Percentiles rank a stretch among this genome's conserved stretches.
These are phyloP conservation scores for Cordyceps militaris DNA, from an alignment of 2,329 filamentous ascomycete genomes.

Conservation along the genomic window DNA sequence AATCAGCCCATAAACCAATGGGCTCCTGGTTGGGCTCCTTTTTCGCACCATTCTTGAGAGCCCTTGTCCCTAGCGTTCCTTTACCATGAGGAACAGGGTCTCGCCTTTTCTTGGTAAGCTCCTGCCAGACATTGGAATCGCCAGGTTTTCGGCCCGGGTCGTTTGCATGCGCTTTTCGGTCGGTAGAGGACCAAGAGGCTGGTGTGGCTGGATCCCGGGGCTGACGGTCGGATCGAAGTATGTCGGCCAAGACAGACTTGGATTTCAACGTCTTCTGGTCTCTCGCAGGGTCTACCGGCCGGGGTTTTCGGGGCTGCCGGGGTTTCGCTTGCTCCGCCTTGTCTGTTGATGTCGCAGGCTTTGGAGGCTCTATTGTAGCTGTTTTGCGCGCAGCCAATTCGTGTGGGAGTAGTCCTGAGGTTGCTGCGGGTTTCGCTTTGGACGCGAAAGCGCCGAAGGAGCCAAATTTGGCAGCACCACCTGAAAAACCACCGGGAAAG, in stretches of 20 bases:
- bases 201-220: constrained; percentile 8
- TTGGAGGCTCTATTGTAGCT: not conserved
- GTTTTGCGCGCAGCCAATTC: constrained; percentile 30
- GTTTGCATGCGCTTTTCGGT: constrained; percentile 20
- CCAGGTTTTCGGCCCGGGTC: not conserved
- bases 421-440: constrained; percentile 14
- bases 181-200: not conserved
- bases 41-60: not conserved
- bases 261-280: constrained; percentile 15
- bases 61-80: not conserved
- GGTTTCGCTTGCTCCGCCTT: not conserved
- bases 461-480: constrained; percentile 17
- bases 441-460: constrained; percentile 15
- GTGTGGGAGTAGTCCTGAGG: constrained; percentile 29
- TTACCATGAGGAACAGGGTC: not conserved
- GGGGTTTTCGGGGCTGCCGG: constrained; percentile 5
- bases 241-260: constrained; percentile 26
- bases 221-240: constrained; percentile 18
- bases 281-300: constrained; percentile 1
- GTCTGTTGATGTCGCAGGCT: constrained; percentile 16
- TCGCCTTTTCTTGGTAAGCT: constrained; percentile 13
- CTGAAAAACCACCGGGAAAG: constrained; percentile 21
- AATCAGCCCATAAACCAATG: constrained; percentile 20
- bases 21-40: not conserved
- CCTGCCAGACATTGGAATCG: constrained; percentile 15